Evolutionary conservation across 164 flowering plant species (phyloP).

Genomic region (Taxillus chinensis): DNA sequence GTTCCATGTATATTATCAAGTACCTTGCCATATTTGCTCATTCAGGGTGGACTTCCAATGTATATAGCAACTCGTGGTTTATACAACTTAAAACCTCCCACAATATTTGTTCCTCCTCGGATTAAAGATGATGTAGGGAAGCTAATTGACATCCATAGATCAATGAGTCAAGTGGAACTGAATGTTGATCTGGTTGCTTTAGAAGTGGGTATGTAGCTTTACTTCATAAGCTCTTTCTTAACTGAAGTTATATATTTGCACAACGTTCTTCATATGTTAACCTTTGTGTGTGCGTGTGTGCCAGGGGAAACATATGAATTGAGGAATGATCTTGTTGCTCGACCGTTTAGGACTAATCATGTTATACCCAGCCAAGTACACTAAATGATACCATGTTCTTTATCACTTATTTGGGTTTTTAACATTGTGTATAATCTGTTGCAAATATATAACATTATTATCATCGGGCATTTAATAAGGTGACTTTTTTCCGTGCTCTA

Average conservation of each 20-base stretch:
- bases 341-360: conserved; percentile 86
- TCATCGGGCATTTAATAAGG: too few relatives aligned
- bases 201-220: conserved; percentile 60
- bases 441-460: too few relatives aligned
- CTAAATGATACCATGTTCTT: not conserved
- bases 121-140: conserved; percentile 89
- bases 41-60: conserved; percentile 97
- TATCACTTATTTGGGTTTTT: not conserved
- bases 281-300: not conserved
- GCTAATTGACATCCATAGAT: conserved; percentile 69
- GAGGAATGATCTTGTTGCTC: conserved; percentile 78
- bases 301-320: conserved; percentile 90
- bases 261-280: not conserved
- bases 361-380: conserved; percentile 95
- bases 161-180: conserved; percentile 69
- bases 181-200: conserved; percentile 73
- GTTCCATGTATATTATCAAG: not conserved
- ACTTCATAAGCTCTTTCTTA: not conserved
- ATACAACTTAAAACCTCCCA: conserved; percentile 84
- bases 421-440: too few relatives aligned
- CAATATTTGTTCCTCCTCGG: conserved; percentile 83
- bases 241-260: not conserved
- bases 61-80: conserved; percentile 95
- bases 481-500: not conserved
- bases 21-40: not conserved